Conservation (phyloP, 805 yeast genomes). For the Ogataea wickerhamii region DNA sequence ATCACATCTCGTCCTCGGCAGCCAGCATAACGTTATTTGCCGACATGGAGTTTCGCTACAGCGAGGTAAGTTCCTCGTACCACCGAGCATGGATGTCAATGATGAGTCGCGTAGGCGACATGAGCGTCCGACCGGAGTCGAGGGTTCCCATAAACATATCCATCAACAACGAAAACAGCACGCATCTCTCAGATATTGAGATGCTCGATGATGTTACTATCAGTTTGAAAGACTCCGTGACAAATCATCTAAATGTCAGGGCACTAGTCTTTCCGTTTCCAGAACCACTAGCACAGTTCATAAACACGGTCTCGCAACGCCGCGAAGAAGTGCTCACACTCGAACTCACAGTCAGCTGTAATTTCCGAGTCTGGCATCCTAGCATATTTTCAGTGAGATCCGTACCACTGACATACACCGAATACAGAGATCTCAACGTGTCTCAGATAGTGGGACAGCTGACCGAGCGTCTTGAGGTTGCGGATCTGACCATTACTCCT, state of each 20-base stretch:
- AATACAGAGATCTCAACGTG: not conserved
- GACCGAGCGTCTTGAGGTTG: not conserved
- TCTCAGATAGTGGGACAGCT: conserved; percentile 1
- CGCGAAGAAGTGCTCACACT: not conserved
- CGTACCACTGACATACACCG: not conserved
- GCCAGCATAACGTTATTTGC: conserved; percentile 3
- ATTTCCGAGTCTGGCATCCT: not conserved
- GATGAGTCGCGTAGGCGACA: conserved; percentile 3
- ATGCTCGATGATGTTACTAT: not conserved
- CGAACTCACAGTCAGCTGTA: not conserved
- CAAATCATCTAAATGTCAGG: not conserved
- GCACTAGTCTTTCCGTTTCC: not conserved
- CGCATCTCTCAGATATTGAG: conserved; percentile 4
- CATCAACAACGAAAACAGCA: not conserved
- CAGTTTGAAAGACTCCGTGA: not conserved
- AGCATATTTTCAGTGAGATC: not conserved
- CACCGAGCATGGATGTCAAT: conserved; percentile 3
- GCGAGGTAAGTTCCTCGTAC: conserved; percentile 2
- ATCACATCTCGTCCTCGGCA: conserved; percentile 5
- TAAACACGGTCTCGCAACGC: conserved; percentile 1
- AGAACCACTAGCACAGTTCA: conserved; percentile 1
- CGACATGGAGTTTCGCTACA: conserved; percentile 5
- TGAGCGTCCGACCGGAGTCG: not conserved
- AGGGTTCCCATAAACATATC: conserved; percentile 6
- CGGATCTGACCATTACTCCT: conserved; percentile 1